A percentile compares a stretch with the other conserved stretches of the same genome.
These are phyloP conservation scores for Xylariaceae sp. DNA, from an alignment of 2,329 filamentous ascomycete genomes.

Conservation along the genomic window DNA sequence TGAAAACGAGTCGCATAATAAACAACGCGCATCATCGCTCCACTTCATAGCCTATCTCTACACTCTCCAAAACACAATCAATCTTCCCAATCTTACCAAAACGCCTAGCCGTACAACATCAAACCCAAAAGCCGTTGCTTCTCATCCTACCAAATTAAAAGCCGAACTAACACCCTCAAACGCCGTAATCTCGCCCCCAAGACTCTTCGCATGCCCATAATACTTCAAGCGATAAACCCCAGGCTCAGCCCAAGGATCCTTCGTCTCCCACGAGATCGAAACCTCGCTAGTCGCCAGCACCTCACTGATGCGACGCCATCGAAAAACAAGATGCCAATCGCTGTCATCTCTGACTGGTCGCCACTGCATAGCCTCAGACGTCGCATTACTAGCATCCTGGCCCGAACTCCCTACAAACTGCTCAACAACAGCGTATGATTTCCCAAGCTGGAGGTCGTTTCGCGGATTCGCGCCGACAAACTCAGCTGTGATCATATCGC, in stretches of 20 bases:
- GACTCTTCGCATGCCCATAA: constrained; percentile 72
- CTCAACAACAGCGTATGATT: constrained; percentile 76
- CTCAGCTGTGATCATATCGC: constrained; percentile 57
- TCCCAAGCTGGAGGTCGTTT: constrained; percentile 76
- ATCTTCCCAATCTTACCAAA: too few species aligned
- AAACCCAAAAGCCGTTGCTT: not conserved
- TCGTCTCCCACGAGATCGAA: constrained; percentile 71
- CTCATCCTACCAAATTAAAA: constrained; percentile 37
- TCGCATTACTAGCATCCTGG: constrained; percentile 9
- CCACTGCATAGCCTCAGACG: constrained; percentile 46
- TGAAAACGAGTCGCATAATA: too few species aligned
- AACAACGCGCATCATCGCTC: too few species aligned
- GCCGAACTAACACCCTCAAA: constrained; percentile 65
- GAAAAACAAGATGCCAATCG: constrained; percentile 79
- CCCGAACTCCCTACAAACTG: constrained; percentile 37
- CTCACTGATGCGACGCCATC: constrained; percentile 70
- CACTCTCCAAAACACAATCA: too few species aligned
- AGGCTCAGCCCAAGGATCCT: constrained; percentile 46
- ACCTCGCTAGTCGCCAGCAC: constrained; percentile 73
- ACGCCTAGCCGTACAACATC: too few species aligned
- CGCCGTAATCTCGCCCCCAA: constrained; percentile 56
- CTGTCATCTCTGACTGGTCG: constrained; percentile 64
- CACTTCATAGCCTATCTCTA: too few species aligned
- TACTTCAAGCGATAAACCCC: constrained; percentile 76
- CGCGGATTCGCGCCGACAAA: constrained; percentile 87